Evolutionary conservation across 768 basidiomycete genomes (phyloP).

Genomic region (Dictyophora rubrovolvata): DNA sequence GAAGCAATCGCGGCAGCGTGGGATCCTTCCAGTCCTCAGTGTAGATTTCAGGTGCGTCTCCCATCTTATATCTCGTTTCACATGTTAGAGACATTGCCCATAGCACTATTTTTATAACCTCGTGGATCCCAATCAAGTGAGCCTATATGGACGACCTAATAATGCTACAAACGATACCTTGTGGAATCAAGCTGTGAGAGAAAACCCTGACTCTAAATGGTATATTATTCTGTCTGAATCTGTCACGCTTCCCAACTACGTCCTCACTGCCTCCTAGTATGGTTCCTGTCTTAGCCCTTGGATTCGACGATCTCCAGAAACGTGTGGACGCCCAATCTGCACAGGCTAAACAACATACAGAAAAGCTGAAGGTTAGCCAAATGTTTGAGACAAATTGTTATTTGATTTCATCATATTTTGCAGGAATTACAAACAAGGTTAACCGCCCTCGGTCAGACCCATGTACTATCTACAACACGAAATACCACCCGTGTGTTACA

Average conservation of each 20-base stretch:
- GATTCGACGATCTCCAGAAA: conserved; percentile 71
- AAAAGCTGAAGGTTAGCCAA: conserved; percentile 44
- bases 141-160: conserved; percentile 57
- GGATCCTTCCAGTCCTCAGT: conserved; percentile 56
- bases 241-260: neutral
- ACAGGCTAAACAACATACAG: conserved; percentile 57
- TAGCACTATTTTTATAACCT: conserved; percentile 82
- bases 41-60: conserved; percentile 65
- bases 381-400: neutral
- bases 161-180: conserved; percentile 61
- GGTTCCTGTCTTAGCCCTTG: conserved; percentile 69
- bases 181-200: conserved; percentile 71
- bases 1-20: conserved; percentile 59
- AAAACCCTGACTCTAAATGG: conserved; percentile 78
- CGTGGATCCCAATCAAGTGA: conserved; percentile 58
- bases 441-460: conserved; percentile 47
- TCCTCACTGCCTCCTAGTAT: conserved; percentile 32
- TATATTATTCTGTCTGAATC: conserved; percentile 19
- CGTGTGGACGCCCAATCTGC: conserved; percentile 67
- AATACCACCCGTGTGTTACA: conserved; percentile 54
- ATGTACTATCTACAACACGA: conserved; percentile 55
- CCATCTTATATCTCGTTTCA: neutral
- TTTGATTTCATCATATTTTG: neutral
- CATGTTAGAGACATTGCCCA: neutral
- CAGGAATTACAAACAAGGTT: conserved; percentile 62